phyloP scores from a whole-genome alignment of 139 green algal species.

The Picochlorum sp. region DNA sequence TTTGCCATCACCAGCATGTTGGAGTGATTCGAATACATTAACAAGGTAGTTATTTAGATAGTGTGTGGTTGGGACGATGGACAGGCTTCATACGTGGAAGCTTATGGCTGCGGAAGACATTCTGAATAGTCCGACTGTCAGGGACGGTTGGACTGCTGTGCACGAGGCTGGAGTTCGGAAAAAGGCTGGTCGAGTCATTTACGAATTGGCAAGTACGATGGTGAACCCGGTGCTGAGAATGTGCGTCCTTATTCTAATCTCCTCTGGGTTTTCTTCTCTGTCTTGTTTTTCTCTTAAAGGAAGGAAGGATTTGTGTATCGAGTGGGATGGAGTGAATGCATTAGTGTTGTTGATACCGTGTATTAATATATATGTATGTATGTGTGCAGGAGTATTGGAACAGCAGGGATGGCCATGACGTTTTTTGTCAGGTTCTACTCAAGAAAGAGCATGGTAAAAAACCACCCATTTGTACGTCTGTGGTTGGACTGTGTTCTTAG shows the following conservation, averaged over 20 bases:
- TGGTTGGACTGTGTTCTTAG: not conserved
- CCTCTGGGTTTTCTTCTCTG: too few species aligned
- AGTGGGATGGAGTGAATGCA: too few species aligned
- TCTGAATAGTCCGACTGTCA: slow-evolving; percentile 9
- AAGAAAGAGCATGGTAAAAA: slow-evolving; percentile 28
- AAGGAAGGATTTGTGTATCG: too few species aligned
- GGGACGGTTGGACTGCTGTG: slow-evolving; percentile 12
- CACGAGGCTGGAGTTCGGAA: slow-evolving; percentile 13
- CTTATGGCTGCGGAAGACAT: slow-evolving; percentile 18
- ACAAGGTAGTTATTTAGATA: too few species aligned
- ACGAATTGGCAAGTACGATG: not conserved
- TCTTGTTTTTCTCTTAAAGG: too few species aligned
- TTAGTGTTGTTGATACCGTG: not conserved
- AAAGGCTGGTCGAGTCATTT: slow-evolving; percentile 16
- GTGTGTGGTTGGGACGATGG: not conserved
- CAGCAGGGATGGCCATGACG: slow-evolving; percentile 19
- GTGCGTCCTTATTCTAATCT: too few species aligned
- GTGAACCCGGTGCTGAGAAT: too few species aligned
- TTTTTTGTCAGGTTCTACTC: slow-evolving; percentile 29
- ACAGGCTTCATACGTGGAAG: slow-evolving; percentile 10
- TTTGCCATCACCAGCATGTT: too few species aligned
- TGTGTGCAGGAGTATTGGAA: slow-evolving; percentile 7
- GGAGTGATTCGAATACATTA: too few species aligned
- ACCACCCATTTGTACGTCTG: slow-evolving; percentile 25
- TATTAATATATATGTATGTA: slow-evolving; percentile 3